Base-by-base conservation (phyloP, 805 yeast genomes). In the Allodekkera sacchari region DNA sequence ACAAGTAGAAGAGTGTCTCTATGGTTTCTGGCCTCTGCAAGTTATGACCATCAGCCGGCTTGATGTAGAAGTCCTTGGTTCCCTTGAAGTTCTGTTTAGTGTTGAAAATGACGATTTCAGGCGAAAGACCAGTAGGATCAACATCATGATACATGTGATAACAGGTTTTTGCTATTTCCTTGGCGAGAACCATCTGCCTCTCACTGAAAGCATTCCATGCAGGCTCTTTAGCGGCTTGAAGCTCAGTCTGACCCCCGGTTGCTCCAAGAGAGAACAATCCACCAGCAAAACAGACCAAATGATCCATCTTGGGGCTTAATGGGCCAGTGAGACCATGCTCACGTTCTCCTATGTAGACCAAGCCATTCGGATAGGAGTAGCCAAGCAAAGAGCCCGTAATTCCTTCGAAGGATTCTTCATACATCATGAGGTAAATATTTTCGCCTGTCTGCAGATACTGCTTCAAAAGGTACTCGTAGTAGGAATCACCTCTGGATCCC, bases 11-110 rank as follows among this genome's bases (percentile, higher is more conserved):
- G 26, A 88, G 62, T 2, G 94, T 78, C 57, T 88, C 96, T 2
- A 87, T 94, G 3, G 96, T 84, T 55, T 88, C 96, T 1, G 96
- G 96, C 43, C 96, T 68, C 60, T 87, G 96, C 39, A 88, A 61
- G 54, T 85, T 85, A 55, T 88, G 96, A 31, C 66, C 69, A 53
- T 88, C 96, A 11, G 58, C 52, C 6, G 75, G 77, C 51, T 82
- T 82, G 47, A 84, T 77, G 36, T 43, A 52, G 53, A 84, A 82
- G 52, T 83, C 95, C 2, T 53, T 37, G 4, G 55, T 44, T 1
- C 61, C 48, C 8, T 50, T 55, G 3, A 54, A 49, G 38, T 73
- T 74, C 14, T 17, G 10, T 18, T 22, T 15, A 7, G 66, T 59
- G 55, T 84, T 84, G 66, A 89, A 89, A 2, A 80, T 81, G 7